Conservation (phyloP, 2,329 filamentous ascomycete species). For the Amesomyces nigricolor region DNA sequence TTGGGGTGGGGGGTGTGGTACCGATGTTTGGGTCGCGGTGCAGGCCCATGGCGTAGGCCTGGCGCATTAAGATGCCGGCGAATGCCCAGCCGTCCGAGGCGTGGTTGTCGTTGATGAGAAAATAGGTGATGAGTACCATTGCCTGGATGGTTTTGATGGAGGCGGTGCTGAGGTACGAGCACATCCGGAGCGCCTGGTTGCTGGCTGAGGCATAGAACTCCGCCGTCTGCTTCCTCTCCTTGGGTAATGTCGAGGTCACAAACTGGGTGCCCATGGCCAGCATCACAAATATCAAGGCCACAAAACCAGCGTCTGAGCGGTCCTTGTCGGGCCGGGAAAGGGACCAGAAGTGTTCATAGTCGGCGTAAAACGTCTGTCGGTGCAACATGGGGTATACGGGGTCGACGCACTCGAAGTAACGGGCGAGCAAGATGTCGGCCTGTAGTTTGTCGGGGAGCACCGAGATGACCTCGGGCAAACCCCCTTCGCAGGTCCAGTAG, state of each 20-base stretch:
- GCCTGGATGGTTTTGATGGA: constrained; percentile 69
- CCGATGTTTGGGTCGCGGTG: constrained; percentile 73
- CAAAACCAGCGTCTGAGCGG: constrained; percentile 58
- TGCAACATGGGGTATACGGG: constrained; percentile 79
- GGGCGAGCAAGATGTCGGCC: constrained; percentile 61
- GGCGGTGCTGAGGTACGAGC: constrained; percentile 69
- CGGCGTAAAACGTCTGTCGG: constrained; percentile 66
- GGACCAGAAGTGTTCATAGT: constrained; percentile 75
- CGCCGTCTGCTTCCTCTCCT: constrained; percentile 66
- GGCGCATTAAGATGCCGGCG: constrained; percentile 68
- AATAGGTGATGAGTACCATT: constrained; percentile 79
- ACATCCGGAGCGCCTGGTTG: constrained; percentile 69
- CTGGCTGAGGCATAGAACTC: constrained; percentile 78
- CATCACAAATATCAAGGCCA: constrained; percentile 71
- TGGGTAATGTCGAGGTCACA: constrained; percentile 52
- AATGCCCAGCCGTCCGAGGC: constrained; percentile 79
- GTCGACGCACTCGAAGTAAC: constrained; percentile 67
- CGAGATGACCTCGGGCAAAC: constrained; percentile 66
- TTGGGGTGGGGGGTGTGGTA: constrained; percentile 24
- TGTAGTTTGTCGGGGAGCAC: constrained; percentile 71
- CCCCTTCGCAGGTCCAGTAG: constrained; percentile 77
- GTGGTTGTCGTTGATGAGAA: constrained; percentile 81
- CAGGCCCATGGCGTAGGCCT: constrained; percentile 75
- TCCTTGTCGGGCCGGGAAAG: constrained; percentile 52
- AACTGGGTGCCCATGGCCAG: constrained; percentile 76